Evolutionary conservation across 1,284 basidiomycete species (phyloP), one percentile per base, ranked within the genome.

Genomic region (Cryptococcus wingfieldii): DNA sequence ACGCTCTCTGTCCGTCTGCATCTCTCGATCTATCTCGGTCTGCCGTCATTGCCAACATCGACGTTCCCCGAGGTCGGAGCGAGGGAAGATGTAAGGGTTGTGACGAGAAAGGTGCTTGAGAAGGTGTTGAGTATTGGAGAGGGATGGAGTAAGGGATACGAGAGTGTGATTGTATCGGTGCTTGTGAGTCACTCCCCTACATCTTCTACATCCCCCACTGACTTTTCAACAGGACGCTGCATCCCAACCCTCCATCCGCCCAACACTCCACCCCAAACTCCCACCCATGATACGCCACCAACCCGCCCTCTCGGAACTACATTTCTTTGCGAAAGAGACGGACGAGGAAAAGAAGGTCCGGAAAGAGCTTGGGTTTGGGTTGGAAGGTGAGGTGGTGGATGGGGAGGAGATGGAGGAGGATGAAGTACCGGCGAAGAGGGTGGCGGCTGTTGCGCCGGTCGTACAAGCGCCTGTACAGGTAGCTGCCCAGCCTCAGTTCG

Each of bases 1-100:
- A 68, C 69, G 8, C 65, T 76, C 37, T 72, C 70, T 76, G 80
- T 50, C 63, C 86, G 50, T 86, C 89, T 81, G 82, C 77, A 88
- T 49, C 65, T 74, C 38, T 65, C 65, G 7, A 56, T 72, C 4
- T 62, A 66, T 54, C 59, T 69, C 19, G 54, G 54, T 12, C 61
- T 70, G 4, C 56, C 60, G 6, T 43, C 54, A n/a, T 58, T 63
- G 1, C 51, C 60, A 2, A 8, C 28, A 27, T 50, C 47, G 7
- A 47, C 51, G 13, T 56, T 61, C 23, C 19, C 55, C 4, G 53
- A 55, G 13, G 50, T 57, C 14, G 42, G 55, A 3, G 48, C 65
- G 9, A 53, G 39, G 12, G 18, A 7, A 9, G 54, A 58, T 18
- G 53, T 68, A 18, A 50, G 54, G 38, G 47, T 46, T 2, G 60